phyloP scores from a whole-genome alignment of 768 basidiomycete species.

The Leccinum truebloodii region DNA sequence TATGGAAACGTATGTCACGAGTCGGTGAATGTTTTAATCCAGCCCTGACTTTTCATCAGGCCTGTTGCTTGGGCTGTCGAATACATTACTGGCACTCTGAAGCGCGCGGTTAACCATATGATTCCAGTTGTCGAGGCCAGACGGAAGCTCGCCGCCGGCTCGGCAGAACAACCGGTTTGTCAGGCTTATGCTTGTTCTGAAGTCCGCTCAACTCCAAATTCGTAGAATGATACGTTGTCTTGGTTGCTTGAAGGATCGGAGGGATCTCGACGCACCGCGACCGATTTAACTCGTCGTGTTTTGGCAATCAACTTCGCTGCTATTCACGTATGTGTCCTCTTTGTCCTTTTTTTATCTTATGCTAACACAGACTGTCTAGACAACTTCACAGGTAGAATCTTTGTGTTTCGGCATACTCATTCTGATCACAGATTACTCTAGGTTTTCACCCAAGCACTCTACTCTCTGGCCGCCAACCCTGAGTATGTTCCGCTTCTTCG shows the following conservation, averaged over 20 bases:
- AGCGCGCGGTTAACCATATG: constrained; percentile 18
- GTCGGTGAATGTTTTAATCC: not conserved
- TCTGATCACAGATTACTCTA: not conserved
- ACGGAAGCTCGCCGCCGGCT: not conserved
- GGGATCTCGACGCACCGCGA: constrained; percentile 10
- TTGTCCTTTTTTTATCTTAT: not conserved
- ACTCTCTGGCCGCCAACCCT: constrained; percentile 13
- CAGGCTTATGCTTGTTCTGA: not conserved
- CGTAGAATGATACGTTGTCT: constrained; percentile 35
- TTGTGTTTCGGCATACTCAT: not conserved
- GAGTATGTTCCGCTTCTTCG: constrained; percentile 17
- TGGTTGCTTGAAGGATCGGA: constrained; percentile 35
- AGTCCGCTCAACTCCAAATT: not conserved
- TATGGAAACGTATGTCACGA: constrained; percentile 31
- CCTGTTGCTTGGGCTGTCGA: constrained; percentile 2
- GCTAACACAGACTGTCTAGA: not conserved
- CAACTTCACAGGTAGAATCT: constrained; percentile 12
- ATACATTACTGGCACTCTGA: constrained; percentile 5
- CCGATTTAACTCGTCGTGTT: constrained; percentile 25
- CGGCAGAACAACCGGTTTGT: constrained; percentile 7
- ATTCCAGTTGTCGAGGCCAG: constrained; percentile 27
- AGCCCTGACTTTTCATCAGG: not conserved
- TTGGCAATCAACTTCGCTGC: constrained; percentile 26
- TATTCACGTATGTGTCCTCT: constrained; percentile 14
- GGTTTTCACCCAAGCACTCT: constrained; percentile 14